Conservation (phyloP, 75 land plant species). For the Larix kaempferi region DNA sequence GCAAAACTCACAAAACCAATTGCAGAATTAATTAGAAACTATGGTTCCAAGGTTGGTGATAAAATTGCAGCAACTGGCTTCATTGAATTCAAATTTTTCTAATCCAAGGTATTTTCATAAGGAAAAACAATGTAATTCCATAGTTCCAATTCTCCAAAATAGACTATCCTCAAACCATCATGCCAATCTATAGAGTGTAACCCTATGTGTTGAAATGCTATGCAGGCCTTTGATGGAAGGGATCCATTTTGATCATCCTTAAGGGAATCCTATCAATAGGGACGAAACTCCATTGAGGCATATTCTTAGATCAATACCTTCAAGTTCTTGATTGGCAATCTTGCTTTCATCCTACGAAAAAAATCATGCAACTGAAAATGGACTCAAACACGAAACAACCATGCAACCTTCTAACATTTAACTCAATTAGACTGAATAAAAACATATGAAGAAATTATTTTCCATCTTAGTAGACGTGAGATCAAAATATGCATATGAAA, state of each 20-base stretch:
- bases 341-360: neutral
- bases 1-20: conserved; percentile 8
- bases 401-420: neutral
- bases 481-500: neutral
- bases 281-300: neutral
- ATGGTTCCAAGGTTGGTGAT: neutral
- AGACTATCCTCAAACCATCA: neutral
- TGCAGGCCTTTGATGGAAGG: neutral
- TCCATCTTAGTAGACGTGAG: neutral
- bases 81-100: neutral
- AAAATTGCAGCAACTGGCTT: neutral
- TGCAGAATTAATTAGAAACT: neutral
- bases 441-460: neutral
- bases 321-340: neutral
- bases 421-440: too few species aligned
- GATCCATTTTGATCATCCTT: neutral
- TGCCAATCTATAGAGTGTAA: neutral
- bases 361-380: neutral
- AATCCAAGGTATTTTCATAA: neutral
- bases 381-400: neutral
- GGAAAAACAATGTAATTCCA: neutral
- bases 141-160: neutral
- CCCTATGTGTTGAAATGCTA: neutral
- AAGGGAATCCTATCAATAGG: neutral
- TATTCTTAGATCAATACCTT: neutral